Conservation (phyloP, 495 filamentous ascomycete genomes). For the Trichoderma erinaceum region DNA sequence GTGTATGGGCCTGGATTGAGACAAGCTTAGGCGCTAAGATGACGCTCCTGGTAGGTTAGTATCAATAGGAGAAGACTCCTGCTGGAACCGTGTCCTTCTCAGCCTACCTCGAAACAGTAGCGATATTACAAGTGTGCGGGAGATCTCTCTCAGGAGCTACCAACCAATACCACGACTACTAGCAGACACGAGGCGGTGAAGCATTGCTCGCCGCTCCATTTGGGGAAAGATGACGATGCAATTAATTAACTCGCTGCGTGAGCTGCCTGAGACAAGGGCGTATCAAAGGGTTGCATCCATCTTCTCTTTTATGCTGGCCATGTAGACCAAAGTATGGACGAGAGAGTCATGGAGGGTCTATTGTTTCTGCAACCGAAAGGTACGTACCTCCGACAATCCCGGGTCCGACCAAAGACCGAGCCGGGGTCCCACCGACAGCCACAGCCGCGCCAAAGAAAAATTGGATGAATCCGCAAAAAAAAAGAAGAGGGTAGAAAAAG, state of each 20-base stretch:
- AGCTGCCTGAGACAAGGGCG: background rate
- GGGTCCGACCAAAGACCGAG: background rate
- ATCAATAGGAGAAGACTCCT: background rate
- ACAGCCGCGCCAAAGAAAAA: background rate
- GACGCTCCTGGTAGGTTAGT: background rate
- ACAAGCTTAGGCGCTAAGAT: background rate
- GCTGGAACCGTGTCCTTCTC: too few relatives aligned
- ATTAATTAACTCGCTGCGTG: background rate
- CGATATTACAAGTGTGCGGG: too few relatives aligned
- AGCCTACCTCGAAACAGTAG: too few relatives aligned
- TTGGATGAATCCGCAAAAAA: background rate
- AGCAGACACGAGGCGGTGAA: background rate
- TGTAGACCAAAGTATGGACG: background rate
- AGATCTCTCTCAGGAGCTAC: too few relatives aligned
- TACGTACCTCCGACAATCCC: background rate
- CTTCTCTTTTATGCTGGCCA: background rate
- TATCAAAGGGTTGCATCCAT: background rate
- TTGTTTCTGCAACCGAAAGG: background rate
- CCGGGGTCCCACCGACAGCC: slow-evolving; percentile 2
- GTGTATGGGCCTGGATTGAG: background rate
- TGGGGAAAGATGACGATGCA: background rate
- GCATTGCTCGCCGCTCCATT: background rate
- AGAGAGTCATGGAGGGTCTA: background rate
- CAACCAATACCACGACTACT: background rate
- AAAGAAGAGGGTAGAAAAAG: background rate